A percentile compares a stretch with the other conserved stretches of the same genome.
Evolutionary conservation across 441 rosid genomes (phyloP).

Genomic region (Bocquillonia castaneifolia): DNA sequence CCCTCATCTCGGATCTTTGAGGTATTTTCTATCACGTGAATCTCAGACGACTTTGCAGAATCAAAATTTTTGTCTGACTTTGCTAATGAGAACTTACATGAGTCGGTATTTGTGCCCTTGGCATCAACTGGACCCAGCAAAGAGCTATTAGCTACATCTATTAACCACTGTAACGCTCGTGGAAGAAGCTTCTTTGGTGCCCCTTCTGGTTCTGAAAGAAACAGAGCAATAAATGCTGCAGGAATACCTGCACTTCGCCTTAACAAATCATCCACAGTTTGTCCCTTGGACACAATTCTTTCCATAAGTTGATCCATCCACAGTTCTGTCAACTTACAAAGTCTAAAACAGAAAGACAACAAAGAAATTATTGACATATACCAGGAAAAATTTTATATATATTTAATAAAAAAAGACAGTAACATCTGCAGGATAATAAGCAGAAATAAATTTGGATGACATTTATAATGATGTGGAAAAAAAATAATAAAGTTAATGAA

Average conservation of each 20-base stretch:
- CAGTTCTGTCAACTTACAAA: slow-evolving; percentile 77
- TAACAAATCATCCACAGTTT: slow-evolving; percentile 83
- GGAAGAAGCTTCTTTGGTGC: slow-evolving; percentile 95
- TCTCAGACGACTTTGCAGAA: slow-evolving; percentile 28
- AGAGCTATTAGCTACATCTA: slow-evolving; percentile 63
- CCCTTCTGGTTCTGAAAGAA: slow-evolving; percentile 94
- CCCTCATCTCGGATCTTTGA: slow-evolving; percentile 95
- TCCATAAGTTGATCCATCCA: slow-evolving; percentile 98
- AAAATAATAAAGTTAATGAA: background rate
- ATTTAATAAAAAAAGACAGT: background rate
- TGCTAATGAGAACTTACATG: slow-evolving; percentile 25
- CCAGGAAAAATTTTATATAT: background rate
- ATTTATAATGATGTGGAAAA: background rate
- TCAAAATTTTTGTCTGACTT: slow-evolving; percentile 30
- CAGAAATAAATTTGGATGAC: background rate
- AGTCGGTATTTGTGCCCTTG: slow-evolving; percentile 24
- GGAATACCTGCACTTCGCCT: slow-evolving; percentile 99
- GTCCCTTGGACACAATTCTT: slow-evolving; percentile 83
- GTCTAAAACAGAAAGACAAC: slow-evolving; percentile 43
- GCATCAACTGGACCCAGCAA: slow-evolving; percentile 37
- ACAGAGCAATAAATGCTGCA: slow-evolving; percentile 89
- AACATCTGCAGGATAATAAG: background rate
- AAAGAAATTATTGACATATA: slow-evolving; percentile 11
- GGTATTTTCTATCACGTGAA: slow-evolving; percentile 39
- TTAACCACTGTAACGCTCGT: slow-evolving; percentile 76